Evolutionary conservation across 2,329 filamentous ascomycete species (phyloP), one percentile per base, ranked within the genome.

Genomic region (Ophiostoma ips): DNA sequence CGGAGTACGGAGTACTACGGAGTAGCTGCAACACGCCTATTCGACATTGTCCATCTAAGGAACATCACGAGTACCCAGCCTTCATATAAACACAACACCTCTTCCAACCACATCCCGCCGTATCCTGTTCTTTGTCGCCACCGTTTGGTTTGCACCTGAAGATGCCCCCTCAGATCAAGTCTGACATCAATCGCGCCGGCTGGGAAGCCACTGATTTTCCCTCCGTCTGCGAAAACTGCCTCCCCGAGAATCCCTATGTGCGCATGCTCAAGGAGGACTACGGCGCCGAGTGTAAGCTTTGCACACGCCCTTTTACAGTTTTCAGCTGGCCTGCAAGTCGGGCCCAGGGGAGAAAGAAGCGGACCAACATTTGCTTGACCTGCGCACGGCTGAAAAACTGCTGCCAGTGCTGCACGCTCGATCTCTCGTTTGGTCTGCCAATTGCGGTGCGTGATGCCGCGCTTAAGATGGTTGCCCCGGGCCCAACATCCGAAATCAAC

Each of bases 241-340:
- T 98, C 2, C 89, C 90, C 15, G 89, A 95, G 55, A 96, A 96
- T 60, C 90, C 90, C 2, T 98, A 94, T 62, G 92, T 98, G 40
- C 92, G 96, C 68, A 96, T 98, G 89, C 75, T 98, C 53, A 98
- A 98, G 68, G 88, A 96, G 63, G 90, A 98, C 65, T 82, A 94
- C 61, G 92, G 88, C 59, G 86, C 84, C 51, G 84, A 89, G 68
- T 87, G 84, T 74, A 85, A 85, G 71, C 71, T 85, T 57, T 98
- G 92, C 68, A 96, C 90, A 7, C 80, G 92, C 54, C 92, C 92
- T 0, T 98, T 95, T 62, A 96, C 92, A 24, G 77, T 96, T 49
- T 98, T 98, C 65, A 80, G 83, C 59, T 98, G 90, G 90, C 90
- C 90, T 60, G 82, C 86, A 55, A 89, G 94, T 64, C 86, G 92